Evolutionary conservation across 2,329 filamentous ascomycete genomes (phyloP).

Genomic region (Nemania diffusa): DNA sequence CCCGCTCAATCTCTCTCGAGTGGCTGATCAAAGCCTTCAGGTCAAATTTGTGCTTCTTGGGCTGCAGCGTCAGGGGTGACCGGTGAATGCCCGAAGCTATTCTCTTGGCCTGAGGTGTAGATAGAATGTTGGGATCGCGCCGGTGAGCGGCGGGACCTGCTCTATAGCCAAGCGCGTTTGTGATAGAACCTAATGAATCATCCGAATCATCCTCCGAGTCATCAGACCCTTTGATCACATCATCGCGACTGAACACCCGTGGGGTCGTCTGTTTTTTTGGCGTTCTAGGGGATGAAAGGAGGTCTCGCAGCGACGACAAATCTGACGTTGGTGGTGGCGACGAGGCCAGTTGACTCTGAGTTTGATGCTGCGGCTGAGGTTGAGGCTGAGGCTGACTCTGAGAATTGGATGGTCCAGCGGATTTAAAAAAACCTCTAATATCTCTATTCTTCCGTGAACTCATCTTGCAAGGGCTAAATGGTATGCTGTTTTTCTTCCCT

Average conservation of each 20-base stretch:
- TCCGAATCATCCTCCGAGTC: conserved; percentile 75
- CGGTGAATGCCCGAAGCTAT: conserved; percentile 52
- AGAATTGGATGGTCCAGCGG: conserved; percentile 32
- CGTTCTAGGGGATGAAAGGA: conserved; percentile 46
- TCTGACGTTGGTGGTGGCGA: conserved; percentile 21
- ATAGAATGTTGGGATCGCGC: conserved; percentile 36
- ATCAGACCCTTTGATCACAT: conserved; percentile 76
- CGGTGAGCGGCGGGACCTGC: conserved; percentile 37
- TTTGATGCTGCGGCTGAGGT: no score
- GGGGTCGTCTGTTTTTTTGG: conserved; percentile 42
- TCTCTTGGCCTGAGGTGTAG: conserved; percentile 62
- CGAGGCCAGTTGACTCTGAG: conserved; percentile 33
- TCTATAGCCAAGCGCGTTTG: conserved; percentile 56
- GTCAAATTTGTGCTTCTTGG: conserved; percentile 68
- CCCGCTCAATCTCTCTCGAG: conserved; percentile 67
- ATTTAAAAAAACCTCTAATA: conserved; percentile 49
- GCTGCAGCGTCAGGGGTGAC: conserved; percentile 62
- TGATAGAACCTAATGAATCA: conserved; percentile 63
- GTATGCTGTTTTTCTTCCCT: background rate
- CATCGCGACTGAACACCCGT: conserved; percentile 57
- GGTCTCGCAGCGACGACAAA: conserved; percentile 31
- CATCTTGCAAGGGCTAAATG: conserved; percentile 17
- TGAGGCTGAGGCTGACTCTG: conserved; percentile 29
- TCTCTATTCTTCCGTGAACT: conserved; percentile 42
- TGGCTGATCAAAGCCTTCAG: conserved; percentile 70